phyloP scores from a whole-genome alignment of 805 yeast species.

The Cyberlindnera veronae region DNA sequence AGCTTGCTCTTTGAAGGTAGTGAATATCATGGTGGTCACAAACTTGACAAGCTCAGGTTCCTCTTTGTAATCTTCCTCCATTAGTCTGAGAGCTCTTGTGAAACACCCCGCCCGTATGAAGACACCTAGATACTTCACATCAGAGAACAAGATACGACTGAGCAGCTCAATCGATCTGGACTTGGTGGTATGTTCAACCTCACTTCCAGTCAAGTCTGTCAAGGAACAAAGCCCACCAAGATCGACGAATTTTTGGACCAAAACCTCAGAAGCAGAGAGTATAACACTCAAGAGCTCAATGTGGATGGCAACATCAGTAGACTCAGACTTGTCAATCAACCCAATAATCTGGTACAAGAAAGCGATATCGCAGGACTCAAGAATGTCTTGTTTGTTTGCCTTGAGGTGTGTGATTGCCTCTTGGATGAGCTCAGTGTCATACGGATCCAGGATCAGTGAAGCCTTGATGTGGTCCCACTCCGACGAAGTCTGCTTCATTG shows the following conservation, averaged over 20 bases:
- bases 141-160: slow-evolving; percentile 17
- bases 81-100: slow-evolving; percentile 36
- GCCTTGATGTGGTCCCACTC: slow-evolving; percentile 2
- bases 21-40: slow-evolving; percentile 36
- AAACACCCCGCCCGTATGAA: slow-evolving; percentile 46
- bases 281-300: slow-evolving; percentile 1
- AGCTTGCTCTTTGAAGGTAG: slow-evolving; percentile 34
- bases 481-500: background rate
- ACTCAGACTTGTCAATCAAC: background rate
- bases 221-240: slow-evolving; percentile 21
- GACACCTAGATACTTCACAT: slow-evolving; percentile 34
- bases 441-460: slow-evolving; percentile 1
- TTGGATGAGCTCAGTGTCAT: background rate
- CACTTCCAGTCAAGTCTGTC: slow-evolving; percentile 5
- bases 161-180: slow-evolving; percentile 8
- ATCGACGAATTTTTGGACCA: slow-evolving; percentile 12
- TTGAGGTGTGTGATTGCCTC: background rate
- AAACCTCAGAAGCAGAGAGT: background rate
- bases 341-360: slow-evolving; percentile 2
- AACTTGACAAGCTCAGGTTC: slow-evolving; percentile 37
- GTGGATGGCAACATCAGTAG: background rate
- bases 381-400: background rate
- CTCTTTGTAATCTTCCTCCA: slow-evolving; percentile 42
- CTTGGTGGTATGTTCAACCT: slow-evolving; percentile 2
- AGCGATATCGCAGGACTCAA: background rate